Evolutionary conservation across 2,329 filamentous ascomycete species (phyloP).

Genomic region (Scopulariopsis brevicaulis): DNA sequence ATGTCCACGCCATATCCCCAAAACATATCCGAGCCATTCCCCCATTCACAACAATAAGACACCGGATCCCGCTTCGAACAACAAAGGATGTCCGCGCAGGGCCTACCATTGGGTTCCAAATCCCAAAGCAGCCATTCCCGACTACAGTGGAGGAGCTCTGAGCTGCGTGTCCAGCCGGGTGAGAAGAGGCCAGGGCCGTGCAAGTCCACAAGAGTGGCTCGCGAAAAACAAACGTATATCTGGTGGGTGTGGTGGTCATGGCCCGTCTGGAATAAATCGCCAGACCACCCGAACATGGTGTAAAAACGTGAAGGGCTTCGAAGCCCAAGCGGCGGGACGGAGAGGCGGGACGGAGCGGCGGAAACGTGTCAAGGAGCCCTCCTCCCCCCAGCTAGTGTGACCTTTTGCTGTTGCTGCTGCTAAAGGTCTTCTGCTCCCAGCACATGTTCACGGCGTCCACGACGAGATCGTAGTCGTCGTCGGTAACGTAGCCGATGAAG

Average conservation of each 20-base stretch:
- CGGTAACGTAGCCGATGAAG: constrained; percentile 38
- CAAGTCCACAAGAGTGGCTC: background rate
- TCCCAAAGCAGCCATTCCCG: background rate
- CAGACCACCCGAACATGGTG: background rate
- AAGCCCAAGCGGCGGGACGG: background rate
- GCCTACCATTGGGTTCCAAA: background rate
- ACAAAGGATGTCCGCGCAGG: background rate
- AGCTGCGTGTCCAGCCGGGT: background rate
- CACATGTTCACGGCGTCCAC: constrained; percentile 33
- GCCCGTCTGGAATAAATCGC: background rate
- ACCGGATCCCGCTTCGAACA: background rate
- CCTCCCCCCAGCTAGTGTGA: too few relatives aligned
- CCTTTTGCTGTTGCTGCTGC: background rate
- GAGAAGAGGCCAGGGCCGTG: background rate
- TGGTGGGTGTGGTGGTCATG: background rate
- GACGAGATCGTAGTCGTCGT: constrained; percentile 27
- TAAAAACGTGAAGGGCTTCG: background rate
- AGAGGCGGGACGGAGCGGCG: background rate
- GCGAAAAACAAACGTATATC: background rate
- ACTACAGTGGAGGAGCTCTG: background rate
- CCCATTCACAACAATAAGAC: background rate
- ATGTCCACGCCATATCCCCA: background rate
- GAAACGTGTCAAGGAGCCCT: background rate
- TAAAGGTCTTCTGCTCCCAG: constrained; percentile 29
- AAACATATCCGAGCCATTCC: background rate